These are phyloP conservation scores for Stylonectria norvegica DNA, from an alignment of 2,329 filamentous ascomycete species.

Conservation along the genomic window DNA sequence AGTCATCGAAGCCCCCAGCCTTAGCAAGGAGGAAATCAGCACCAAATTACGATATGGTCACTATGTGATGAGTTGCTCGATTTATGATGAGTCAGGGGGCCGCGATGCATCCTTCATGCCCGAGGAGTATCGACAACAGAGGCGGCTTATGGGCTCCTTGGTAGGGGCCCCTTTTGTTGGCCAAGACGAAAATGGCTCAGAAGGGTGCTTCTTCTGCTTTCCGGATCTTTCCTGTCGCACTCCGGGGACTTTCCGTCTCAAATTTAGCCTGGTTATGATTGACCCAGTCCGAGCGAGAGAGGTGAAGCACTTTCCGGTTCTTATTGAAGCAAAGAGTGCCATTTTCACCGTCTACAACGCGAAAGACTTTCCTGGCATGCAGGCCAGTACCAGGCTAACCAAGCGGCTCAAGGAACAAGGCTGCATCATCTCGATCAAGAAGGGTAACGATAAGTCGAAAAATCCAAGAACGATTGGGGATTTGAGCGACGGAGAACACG, in stretches of 20 bases:
- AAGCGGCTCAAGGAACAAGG: constrained; percentile 74
- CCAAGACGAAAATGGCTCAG: constrained; percentile 66
- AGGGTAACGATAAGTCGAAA: constrained; percentile 66
- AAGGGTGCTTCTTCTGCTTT: constrained; percentile 84
- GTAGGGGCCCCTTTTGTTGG: constrained; percentile 75
- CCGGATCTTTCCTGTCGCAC: constrained; percentile 78
- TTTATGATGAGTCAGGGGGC: constrained; percentile 66
- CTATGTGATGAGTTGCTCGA: constrained; percentile 72
- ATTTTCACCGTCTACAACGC: constrained; percentile 79
- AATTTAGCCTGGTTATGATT: constrained; percentile 70
- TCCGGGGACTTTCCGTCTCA: constrained; percentile 70
- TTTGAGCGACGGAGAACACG: constrained; percentile 44
- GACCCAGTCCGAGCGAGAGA: constrained; percentile 55
- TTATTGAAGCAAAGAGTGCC: constrained; percentile 58
- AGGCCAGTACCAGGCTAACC: constrained; percentile 69
- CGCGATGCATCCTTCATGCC: constrained; percentile 70
- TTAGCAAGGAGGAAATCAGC: constrained; percentile 52
- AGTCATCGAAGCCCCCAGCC: constrained; percentile 55
- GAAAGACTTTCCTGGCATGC: constrained; percentile 84
- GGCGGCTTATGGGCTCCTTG: constrained; percentile 74
- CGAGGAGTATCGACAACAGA: constrained; percentile 67
- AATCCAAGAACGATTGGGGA: constrained; percentile 36
- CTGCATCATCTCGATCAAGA: constrained; percentile 81
- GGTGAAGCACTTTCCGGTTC: constrained; percentile 45
- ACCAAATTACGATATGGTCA: constrained; percentile 56